Evolutionary conservation across 495 filamentous ascomycete species (phyloP), one percentile per base, ranked within the genome.

Genomic region (Achaetomiella virescens): DNA sequence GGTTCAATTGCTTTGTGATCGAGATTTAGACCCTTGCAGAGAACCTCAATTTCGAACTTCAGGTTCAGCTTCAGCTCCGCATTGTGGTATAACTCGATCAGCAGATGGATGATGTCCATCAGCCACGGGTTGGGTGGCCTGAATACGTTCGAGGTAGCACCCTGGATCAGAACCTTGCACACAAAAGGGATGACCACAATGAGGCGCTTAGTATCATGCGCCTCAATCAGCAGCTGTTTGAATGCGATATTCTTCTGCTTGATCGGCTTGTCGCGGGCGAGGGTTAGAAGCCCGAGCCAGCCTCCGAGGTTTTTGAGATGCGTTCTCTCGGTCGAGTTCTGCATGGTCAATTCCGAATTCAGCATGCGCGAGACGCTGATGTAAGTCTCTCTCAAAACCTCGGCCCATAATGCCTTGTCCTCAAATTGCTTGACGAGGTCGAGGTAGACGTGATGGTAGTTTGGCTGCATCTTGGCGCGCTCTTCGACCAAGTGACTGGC

Each of bases 21-120:
- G 18, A 96, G 75, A 43, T 85, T 84, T n/a, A 99, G 75, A 25
- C 89, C 90, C 66, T 90, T 93, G 73, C 90, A 97, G 10, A 99
- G 77, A 8, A 97, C 90, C 68, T 99, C 93, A 60, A 99, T 97
- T 67, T 97, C 93, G 61, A 99, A 99, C 63, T 95, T 97, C 33
- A 92, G 82, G 60, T 97, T 96, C 38, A 97, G 78, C 67, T 96
- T 97, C 41, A 97, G 70, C 59, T 96, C 90, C n/a, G 88, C 89
- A 63, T 83, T 85, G 57, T 95, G 84, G 59, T 97, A 97, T 15
- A 99, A 80, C 60, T 97, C 93, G 49, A 93, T 85, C 46, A 99
- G 77, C 14, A 96, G 73, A 38, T 86, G 79, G 50, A 97, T 78
- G 36, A 97, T 89, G 54, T 97, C 93, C 89, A 97, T 92, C 54